Evolutionary conservation across 129 eudicot genomes (phyloP).

Genomic region (Glebionis coronaria): DNA sequence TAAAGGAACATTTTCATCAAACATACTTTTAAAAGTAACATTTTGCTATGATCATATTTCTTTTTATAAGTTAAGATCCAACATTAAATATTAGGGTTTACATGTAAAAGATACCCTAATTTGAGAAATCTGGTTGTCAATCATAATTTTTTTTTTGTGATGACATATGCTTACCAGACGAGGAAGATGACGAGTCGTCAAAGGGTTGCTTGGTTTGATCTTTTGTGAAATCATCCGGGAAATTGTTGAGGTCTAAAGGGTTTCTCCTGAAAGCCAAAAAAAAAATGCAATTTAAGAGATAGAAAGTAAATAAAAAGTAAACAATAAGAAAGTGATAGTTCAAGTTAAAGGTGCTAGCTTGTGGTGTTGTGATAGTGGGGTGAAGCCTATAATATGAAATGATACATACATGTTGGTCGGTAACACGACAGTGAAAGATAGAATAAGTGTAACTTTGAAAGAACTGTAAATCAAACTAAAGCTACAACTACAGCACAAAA

Average conservation of each 20-base stretch:
- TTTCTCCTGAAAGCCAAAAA: slow-evolving; percentile 66
- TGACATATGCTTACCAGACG: slow-evolving; percentile 36
- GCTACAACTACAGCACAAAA: slow-evolving; percentile 14
- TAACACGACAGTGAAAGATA: slow-evolving; percentile 54
- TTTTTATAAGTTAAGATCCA: not conserved
- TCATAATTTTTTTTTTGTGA: too few relatives aligned
- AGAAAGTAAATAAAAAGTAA: slow-evolving; percentile 12
- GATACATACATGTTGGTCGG: slow-evolving; percentile 24
- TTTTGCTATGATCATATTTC: not conserved
- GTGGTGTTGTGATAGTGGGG: slow-evolving; percentile 19
- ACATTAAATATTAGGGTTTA: slow-evolving; percentile 29
- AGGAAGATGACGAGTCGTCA: slow-evolving; percentile 80
- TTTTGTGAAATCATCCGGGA: slow-evolving; percentile 72
- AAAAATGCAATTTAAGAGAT: not conserved
- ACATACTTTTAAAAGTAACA: slow-evolving; percentile 20
- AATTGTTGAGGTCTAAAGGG: slow-evolving; percentile 91
- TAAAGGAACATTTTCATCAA: not conserved
- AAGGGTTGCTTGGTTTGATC: slow-evolving; percentile 56
- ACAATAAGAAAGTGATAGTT: slow-evolving; percentile 27
- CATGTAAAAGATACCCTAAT: slow-evolving; percentile 10
- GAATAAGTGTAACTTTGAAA: slow-evolving; percentile 28
- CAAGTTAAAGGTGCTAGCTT: slow-evolving; percentile 9
- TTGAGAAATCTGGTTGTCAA: not conserved
- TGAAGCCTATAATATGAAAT: slow-evolving; percentile 23
- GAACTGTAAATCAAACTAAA: slow-evolving; percentile 4